Base-by-base conservation (phyloP, 768 basidiomycete species). In the Rhizopogon salebrosus region DNA sequence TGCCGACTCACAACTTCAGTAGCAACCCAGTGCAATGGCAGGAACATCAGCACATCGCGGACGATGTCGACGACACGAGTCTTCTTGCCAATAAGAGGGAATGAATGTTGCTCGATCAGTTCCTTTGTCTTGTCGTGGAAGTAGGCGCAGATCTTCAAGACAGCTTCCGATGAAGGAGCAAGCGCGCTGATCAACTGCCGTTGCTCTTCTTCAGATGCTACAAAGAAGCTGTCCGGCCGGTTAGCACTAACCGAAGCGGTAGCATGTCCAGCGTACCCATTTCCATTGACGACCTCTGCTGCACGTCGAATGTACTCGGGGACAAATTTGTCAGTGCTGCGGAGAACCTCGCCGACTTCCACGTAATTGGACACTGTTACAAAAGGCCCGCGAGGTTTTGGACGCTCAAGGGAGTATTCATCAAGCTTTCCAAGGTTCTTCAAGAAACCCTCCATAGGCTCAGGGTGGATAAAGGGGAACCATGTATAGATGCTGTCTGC, bases 381-480 rank as follows among this genome's bases (percentile, higher is more conserved):
- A 4, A 66, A 48, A 0, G 63, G 46, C 0, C 52, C 43, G n/a
- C 61, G 60, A 5, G 60, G 52, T 29, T 60, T 68, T 0, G 89
- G 87, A 31, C 82, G 73, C 29, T 66, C 63, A 22, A 84, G 48
- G 52, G 82, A 75, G 57, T 92, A 92, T 42, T 78, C 67, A 23
- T 79, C 72, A 14, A 71, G 52, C 22, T 79, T 69, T 35, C 78
- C 77, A 35, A 91, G 61, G 31, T 87, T 79, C 48, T 64, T 73
- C 51, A 92, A 70, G 62, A 83, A 65, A 1, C 60, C 68, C 53
- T 80, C 70, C 89, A 92, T 91, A 2, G 82, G 66, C 0, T 75
- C 72, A 3, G 90, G 91, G 1, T 85, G 87, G 82, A 92, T 85
- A 40, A 92, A 74, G 16, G 91, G 87, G 84, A 92, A 92, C 80